Evolutionary conservation across 2,329 filamentous ascomycete species (phyloP), one percentile per base, ranked within the genome.

Genomic region (Penicillium sp.): DNA sequence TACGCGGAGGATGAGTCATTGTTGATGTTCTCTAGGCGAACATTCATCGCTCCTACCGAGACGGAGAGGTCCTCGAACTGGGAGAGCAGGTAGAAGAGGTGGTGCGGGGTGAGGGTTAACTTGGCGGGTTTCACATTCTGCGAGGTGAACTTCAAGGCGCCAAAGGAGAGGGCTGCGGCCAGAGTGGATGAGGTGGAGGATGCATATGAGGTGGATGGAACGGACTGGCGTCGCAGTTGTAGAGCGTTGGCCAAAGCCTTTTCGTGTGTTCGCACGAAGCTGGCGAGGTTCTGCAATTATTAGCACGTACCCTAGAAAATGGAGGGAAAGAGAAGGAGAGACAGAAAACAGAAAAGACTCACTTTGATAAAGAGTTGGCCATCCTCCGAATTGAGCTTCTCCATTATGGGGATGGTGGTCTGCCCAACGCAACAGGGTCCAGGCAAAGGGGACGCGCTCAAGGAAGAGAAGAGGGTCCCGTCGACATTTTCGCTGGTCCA

Each of bases 231-330:
- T 72, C 88, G 87, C 65, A 95, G 82, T 74, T 97, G 93, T 61
- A 97, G 80, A 66, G 93, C 93, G 78, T 97, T 97, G 70, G 94
- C 94, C 61, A 99, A 84, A 38, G 92, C 93, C 77, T 96, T 96
- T 77, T 99, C 94, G 79, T 99, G 91, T 56, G 91, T 96, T 61
- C 92, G 91, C 76, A 99, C 91, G 76, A 96, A 97, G 77, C 88
- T 88, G 71, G 93, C 92, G 72, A 99, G 83, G 82, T 96, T 94
- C 93, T 97, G 72, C 47, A 28, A 7, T 16, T 55, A 63, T 57
- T 16, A 57, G 48, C 38, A 38, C 26, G 2, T 2, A 47, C 21
- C 40, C 16, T 8, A 43, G 40, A n/a, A n/a, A n/a, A n/a, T 11
- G 40, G 12, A 3, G 14, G 5, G 21, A 26, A 26, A 23, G 8